Evolutionary conservation across 352 stramenopile species (phyloP).

Genomic region (Saprolegnia diclina): DNA sequence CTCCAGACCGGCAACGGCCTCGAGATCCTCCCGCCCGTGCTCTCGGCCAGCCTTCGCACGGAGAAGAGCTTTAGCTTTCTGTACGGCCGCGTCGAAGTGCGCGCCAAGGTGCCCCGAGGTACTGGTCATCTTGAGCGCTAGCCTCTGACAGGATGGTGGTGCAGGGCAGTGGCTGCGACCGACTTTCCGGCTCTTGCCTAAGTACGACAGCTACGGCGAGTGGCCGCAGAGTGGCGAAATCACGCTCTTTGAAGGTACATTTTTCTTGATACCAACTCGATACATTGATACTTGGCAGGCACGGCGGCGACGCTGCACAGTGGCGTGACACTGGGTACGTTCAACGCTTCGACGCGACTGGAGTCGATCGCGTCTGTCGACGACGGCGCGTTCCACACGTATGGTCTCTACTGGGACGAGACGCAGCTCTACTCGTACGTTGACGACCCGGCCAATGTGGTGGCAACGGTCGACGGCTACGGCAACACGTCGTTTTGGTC

Average conservation of each 20-base stretch:
- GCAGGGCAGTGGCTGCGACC: constrained; percentile 36
- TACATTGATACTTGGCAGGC: background rate
- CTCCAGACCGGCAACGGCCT: constrained; percentile 12
- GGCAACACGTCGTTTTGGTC: constrained; percentile 9
- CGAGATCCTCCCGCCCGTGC: constrained; percentile 4
- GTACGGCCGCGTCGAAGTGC: constrained; percentile 21
- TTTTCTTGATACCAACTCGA: background rate
- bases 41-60: constrained; percentile 15
- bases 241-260: constrained; percentile 33
- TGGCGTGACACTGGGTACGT: background rate
- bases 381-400: constrained; percentile 14
- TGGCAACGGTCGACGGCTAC: background rate
- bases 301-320: constrained; percentile 8
- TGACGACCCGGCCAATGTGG: constrained; percentile 2
- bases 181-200: constrained; percentile 37
- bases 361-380: background rate
- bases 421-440: constrained; percentile 14
- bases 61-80: constrained; percentile 25
- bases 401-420: constrained; percentile 22
- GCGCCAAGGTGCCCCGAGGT: constrained; percentile 12
- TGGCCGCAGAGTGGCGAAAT: constrained; percentile 40
- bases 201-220: constrained; percentile 32
- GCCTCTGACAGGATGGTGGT: constrained; percentile 1
- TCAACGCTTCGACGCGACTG: background rate
- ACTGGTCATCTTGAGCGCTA: background rate